These are phyloP conservation scores for Trametes hirsuta DNA, from an alignment of 1,284 basidiomycete genomes.

Conservation along the genomic window DNA sequence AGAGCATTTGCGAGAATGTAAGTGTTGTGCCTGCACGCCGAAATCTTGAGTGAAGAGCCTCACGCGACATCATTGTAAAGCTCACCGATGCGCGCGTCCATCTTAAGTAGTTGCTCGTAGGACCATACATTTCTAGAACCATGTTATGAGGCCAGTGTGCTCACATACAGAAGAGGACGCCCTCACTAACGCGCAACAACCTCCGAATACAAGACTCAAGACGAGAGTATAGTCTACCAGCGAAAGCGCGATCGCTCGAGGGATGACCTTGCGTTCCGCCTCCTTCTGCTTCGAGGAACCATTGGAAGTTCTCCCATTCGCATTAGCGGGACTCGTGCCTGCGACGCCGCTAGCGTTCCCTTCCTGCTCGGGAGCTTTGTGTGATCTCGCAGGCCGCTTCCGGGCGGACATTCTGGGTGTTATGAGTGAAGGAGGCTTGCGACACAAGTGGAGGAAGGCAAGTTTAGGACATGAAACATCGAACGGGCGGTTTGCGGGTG, in stretches of 20 bases:
- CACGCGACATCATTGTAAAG: not conserved
- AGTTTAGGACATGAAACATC: not conserved
- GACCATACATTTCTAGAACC: slow-evolving; percentile 65
- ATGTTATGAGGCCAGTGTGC: not conserved
- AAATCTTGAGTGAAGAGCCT: not conserved
- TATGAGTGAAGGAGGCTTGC: not conserved
- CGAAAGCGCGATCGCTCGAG: slow-evolving; percentile 30
- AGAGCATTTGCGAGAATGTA: slow-evolving; percentile 84
- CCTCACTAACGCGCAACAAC: slow-evolving; percentile 74
- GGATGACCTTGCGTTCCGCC: not conserved
- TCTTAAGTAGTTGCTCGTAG: slow-evolving; percentile 70
- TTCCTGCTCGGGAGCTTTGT: not conserved
- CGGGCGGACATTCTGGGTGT: not conserved
- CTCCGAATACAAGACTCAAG: slow-evolving; percentile 72
- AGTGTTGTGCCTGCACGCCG: slow-evolving; percentile 69
- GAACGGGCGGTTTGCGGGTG: not conserved
- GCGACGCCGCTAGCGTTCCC: not conserved
- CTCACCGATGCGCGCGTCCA: slow-evolving; percentile 71
- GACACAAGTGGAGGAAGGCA: not conserved
- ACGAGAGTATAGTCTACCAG: slow-evolving; percentile 54
- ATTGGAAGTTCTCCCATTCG: too few relatives aligned
- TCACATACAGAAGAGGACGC: not conserved
- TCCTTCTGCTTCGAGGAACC: not conserved
- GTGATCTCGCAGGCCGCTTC: not conserved
- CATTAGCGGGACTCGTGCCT: not conserved